These are phyloP conservation scores for Xylaria sp. DNA, from an alignment of 2,329 filamentous ascomycete genomes.

Conservation along the genomic window DNA sequence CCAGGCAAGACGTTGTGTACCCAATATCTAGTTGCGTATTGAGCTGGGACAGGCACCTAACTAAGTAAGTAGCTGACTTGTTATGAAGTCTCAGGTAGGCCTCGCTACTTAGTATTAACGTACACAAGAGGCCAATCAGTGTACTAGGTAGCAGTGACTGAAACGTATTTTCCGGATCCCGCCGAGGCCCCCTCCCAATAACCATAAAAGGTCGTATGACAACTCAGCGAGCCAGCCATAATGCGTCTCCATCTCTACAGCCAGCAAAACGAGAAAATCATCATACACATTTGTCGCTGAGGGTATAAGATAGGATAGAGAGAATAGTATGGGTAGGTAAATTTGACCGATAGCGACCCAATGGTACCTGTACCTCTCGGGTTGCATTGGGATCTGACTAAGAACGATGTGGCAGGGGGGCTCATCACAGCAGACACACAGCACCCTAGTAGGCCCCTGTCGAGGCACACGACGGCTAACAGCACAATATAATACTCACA, in stretches of 20 bases:
- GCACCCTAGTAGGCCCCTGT: neutral
- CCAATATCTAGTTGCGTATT: too few species aligned
- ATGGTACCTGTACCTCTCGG: conserved; percentile 9
- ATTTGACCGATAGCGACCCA: conserved; percentile 18
- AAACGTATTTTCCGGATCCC: neutral
- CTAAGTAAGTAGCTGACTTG: too few species aligned
- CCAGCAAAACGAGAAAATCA: conserved; percentile 15
- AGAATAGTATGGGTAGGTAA: neutral
- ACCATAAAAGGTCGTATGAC: neutral
- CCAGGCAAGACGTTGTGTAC: too few species aligned
- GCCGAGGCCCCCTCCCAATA: neutral
- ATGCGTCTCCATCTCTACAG: conserved; percentile 13
- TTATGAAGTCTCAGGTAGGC: too few species aligned
- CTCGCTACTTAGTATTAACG: neutral
- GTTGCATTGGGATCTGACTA: conserved; percentile 39
- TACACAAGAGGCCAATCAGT: neutral
- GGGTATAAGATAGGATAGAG: conserved; percentile 3
- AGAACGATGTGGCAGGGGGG: conserved; percentile 29
- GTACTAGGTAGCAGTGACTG: too few species aligned
- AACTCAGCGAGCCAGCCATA: neutral
- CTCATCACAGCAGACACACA: conserved; percentile 11
- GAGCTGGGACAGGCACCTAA: too few species aligned
- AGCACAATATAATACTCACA: conserved; percentile 22
- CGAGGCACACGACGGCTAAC: neutral
- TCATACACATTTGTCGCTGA: conserved; percentile 16